phyloP scores from a whole-genome alignment of 345 rosid genomes.

The Salix brachista region DNA sequence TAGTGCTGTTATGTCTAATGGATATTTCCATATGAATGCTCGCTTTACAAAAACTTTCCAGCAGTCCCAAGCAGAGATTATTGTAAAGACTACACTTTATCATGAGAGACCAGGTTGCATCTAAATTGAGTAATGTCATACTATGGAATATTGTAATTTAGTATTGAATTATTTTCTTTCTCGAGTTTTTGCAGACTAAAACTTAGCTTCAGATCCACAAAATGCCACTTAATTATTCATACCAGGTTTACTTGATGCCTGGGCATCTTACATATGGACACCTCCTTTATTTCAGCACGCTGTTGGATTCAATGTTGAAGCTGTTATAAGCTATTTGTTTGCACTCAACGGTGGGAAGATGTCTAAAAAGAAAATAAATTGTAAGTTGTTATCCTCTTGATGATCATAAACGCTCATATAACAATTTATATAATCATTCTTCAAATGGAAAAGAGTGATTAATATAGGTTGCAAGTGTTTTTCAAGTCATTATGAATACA shows the following conservation, averaged over 20 bases:
- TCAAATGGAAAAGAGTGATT: background rate
- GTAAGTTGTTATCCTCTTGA: slow-evolving; percentile 44
- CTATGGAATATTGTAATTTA: too few species aligned
- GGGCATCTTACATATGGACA: slow-evolving; percentile 3
- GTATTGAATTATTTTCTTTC: background rate
- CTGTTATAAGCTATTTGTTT: slow-evolving; percentile 65
- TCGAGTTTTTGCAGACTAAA: background rate
- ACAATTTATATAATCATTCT: background rate
- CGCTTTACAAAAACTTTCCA: background rate
- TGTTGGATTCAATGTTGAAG: slow-evolving; percentile 78
- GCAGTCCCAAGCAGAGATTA: background rate
- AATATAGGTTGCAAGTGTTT: background rate
- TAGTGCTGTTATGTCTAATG: background rate
- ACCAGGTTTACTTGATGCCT: background rate
- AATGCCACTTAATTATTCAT: too few species aligned
- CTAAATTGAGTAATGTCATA: too few species aligned
- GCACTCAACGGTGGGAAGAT: slow-evolving; percentile 64
- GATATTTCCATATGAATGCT: background rate
- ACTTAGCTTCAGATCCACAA: too few species aligned
- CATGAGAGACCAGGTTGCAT: background rate
- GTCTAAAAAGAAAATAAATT: slow-evolving; percentile 75
- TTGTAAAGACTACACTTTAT: background rate
- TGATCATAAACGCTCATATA: background rate
- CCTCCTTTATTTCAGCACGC: slow-evolving; percentile 49
- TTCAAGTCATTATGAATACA: background rate